These are phyloP conservation scores for Somion occarium DNA, from an alignment of 1,284 basidiomycete genomes.

Conservation along the genomic window DNA sequence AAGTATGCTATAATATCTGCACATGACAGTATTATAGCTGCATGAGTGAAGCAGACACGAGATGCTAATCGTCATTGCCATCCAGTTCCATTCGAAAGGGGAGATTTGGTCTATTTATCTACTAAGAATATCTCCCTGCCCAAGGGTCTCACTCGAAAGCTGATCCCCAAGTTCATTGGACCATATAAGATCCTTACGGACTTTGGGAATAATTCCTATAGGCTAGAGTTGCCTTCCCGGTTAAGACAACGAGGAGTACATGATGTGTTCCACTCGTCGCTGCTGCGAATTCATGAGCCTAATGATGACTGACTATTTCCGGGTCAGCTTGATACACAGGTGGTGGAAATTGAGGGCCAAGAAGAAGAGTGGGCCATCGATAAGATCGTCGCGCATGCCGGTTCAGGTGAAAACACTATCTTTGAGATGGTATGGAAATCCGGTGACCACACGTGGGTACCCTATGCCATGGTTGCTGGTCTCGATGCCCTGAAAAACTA, in stretches of 20 bases:
- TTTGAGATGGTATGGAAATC: slow-evolving; percentile 9
- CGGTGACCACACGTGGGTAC: slow-evolving; percentile 32
- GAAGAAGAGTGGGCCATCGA: background rate
- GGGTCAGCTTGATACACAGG: background rate
- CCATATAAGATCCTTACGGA: slow-evolving; percentile 25
- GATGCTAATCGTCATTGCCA: slow-evolving; percentile 17
- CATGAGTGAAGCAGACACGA: slow-evolving; percentile 24
- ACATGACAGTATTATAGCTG: no score
- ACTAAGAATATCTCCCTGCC: slow-evolving; percentile 15
- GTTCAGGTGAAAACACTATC: background rate
- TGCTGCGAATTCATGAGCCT: background rate
- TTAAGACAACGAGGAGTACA: slow-evolving; percentile 26
- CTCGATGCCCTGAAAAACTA: slow-evolving; percentile 13
- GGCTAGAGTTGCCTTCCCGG: slow-evolving; percentile 22
- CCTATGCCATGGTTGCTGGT: slow-evolving; percentile 15
- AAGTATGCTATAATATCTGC: slow-evolving; percentile 10
- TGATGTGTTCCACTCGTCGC: slow-evolving; percentile 26
- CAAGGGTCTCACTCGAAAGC: slow-evolving; percentile 25
- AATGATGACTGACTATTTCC: slow-evolving; percentile 5
- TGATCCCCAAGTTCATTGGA: slow-evolving; percentile 30
- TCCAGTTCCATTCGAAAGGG: slow-evolving; percentile 10
- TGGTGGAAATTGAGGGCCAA: background rate
- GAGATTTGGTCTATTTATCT: slow-evolving; percentile 25
- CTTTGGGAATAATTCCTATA: slow-evolving; percentile 8
- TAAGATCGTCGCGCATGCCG: background rate